phyloP scores from a whole-genome alignment of 164 flowering plant genomes.

The Macadamia tetraphylla region DNA sequence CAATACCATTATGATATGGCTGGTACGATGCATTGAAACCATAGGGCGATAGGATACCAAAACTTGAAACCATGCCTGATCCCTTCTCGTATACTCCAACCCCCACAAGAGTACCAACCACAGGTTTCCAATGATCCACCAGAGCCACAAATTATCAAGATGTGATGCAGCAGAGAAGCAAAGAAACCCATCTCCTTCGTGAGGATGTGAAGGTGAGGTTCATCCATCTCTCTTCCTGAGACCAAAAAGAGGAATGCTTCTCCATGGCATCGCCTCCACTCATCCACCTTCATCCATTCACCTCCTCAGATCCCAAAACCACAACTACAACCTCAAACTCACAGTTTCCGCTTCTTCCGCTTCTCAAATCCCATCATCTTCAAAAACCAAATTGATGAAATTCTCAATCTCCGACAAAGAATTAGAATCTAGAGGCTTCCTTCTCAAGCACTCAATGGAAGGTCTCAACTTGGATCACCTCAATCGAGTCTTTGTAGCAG shows the following conservation, averaged over 20 bases:
- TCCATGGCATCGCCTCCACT: slow-evolving; percentile 24
- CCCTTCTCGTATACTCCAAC: too few species aligned
- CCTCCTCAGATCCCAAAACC: slow-evolving; percentile 8
- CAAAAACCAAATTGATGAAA: neutral
- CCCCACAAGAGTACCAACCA: too few species aligned
- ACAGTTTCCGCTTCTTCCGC: slow-evolving; percentile 13
- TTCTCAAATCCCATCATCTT: neutral
- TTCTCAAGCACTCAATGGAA: slow-evolving; percentile 42
- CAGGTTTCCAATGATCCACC: neutral
- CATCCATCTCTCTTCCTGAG: neutral
- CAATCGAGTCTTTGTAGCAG: slow-evolving; percentile 75
- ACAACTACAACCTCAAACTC: neutral
- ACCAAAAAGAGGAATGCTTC: slow-evolving; percentile 21
- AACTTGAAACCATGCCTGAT: too few species aligned
- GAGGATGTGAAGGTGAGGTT: too few species aligned
- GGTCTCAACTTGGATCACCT: slow-evolving; percentile 78
- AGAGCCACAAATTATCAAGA: slow-evolving; percentile 1
- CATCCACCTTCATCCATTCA: slow-evolving; percentile 13
- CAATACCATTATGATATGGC: too few species aligned
- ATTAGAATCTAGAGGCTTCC: slow-evolving; percentile 73
- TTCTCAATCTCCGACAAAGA: slow-evolving; percentile 56
- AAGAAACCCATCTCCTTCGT: neutral
- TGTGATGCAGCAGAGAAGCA: too few species aligned
- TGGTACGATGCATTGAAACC: too few species aligned
- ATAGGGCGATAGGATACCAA: too few species aligned